Evolutionary conservation across 228 moss, liverwort and hornwort species (phyloP).

Genomic region (Sphagnum fallax): DNA sequence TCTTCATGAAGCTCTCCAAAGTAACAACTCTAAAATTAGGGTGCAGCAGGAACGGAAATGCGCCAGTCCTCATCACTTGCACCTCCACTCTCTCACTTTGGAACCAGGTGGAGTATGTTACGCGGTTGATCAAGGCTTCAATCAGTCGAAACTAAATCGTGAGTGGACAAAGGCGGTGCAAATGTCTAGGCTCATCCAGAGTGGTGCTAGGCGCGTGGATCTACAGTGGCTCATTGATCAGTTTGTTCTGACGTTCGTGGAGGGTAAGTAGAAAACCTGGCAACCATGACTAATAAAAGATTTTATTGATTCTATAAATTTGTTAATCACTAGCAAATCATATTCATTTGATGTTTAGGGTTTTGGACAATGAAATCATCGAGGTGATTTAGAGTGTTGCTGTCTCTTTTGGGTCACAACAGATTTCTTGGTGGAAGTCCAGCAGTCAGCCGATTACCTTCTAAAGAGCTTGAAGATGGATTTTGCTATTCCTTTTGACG

Average conservation of each 20-base stretch:
- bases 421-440: neutral
- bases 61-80: slow-evolving; percentile 5
- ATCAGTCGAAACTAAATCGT: neutral
- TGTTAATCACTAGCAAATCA: neutral
- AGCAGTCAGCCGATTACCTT: slow-evolving; percentile 5
- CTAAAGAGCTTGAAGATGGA: slow-evolving; percentile 8
- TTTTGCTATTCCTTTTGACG: neutral
- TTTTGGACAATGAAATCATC: neutral
- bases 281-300: neutral
- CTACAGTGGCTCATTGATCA: neutral
- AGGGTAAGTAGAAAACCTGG: neutral
- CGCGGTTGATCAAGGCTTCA: neutral
- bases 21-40: neutral
- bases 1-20: neutral
- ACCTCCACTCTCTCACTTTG: slow-evolving; percentile 1
- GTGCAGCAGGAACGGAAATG: neutral
- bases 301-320: neutral
- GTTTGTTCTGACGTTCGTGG: neutral
- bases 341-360: neutral
- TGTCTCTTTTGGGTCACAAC: neutral
- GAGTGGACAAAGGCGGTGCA: neutral
- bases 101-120: neutral
- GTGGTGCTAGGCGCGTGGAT: neutral
- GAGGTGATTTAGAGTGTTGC: neutral
- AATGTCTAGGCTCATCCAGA: neutral